Evolutionary conservation across 2,329 filamentous ascomycete species (phyloP).

Genomic region (Thelonectria olida): DNA sequence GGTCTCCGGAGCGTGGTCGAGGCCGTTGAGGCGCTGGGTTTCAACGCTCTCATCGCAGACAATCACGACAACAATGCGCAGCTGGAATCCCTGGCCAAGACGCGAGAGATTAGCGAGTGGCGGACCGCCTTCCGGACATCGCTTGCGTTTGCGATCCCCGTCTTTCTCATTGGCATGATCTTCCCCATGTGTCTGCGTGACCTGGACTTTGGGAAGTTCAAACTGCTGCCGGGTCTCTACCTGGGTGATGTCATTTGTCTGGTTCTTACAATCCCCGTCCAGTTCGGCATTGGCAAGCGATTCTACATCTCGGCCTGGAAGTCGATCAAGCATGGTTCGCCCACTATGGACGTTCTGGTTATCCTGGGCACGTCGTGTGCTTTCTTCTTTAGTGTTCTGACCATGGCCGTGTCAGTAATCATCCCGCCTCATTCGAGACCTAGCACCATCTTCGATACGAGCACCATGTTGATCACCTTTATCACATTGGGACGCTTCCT

Average conservation of each 20-base stretch:
- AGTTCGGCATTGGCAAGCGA: conserved; percentile 94
- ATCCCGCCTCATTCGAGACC: conserved; percentile 81
- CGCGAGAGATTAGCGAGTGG: conserved; percentile 96
- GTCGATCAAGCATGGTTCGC: conserved; percentile 87
- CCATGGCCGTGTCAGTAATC: conserved; percentile 84
- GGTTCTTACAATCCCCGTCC: conserved; percentile 86
- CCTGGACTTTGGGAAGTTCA: conserved; percentile 79
- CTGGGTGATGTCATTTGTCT: conserved; percentile 89
- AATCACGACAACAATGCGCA: conserved; percentile 97
- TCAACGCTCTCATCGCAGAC: conserved; percentile 90
- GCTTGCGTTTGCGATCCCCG: conserved; percentile 83
- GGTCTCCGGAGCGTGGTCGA: conserved; percentile 88
- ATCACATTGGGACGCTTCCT: conserved; percentile 90
- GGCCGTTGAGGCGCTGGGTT: conserved; percentile 80
- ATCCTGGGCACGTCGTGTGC: conserved; percentile 93
- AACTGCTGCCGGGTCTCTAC: conserved; percentile 79
- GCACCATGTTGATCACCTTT: conserved; percentile 97
- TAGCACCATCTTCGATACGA: conserved; percentile 94
- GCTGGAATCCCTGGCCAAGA: conserved; percentile 94
- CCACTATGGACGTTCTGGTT: conserved; percentile 97
- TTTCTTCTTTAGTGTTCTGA: conserved; percentile 92
- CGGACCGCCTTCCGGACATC: conserved; percentile 81
- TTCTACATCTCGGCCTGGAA: conserved; percentile 96
- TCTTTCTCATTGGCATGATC: conserved; percentile 93
- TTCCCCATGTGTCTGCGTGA: conserved; percentile 84